Evolutionary conservation across 1,139 yeast species (phyloP), one percentile per base, ranked within the genome.

Genomic region (Pichia sp.): DNA sequence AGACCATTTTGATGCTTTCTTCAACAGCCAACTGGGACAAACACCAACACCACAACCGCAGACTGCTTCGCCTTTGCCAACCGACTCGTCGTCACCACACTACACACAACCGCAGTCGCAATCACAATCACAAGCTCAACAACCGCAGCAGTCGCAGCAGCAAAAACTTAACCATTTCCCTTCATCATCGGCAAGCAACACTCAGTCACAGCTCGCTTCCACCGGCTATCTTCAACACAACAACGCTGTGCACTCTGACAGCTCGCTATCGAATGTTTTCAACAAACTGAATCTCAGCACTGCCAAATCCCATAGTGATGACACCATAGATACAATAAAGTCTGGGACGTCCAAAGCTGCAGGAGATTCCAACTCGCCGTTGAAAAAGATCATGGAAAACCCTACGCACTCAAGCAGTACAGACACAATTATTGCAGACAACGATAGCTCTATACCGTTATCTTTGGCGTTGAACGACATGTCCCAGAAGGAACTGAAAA

Each of bases 401-500:
- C 59, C 53, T 9, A 53, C 53, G 2, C 58, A 57, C 30, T 57
- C 68, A 0, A 63, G 61, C 31, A 66, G 68, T 43, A 61, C 64
- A 10, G 68, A 66, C 42, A 61, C 67, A 1, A 53, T 66, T 14
- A 54, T 62, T 24, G 56, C 61, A 2, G 59, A 53, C 17, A 66
- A 64, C 41, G 68, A 65, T 40, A 51, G 54, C 27, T 47, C 53
- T 3, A 53, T 83, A 3, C 90, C 92, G 0, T 70, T 86, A 48
- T 81, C 90, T 2, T 70, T 87, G 29, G 76, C 84, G 0, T 78
- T 83, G 0, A 80, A 78, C 52, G 87, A 85, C 52, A 72, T 87
- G 46, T 77, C 89, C 0, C 73, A 75, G 16, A 83, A 81, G 58
- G 95, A 87, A 63, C 78, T 83, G 3, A 82, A 83, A 63, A 85